Base-by-base conservation (phyloP, 352 stramenopile genomes). In the Phytophthora lateralis region DNA sequence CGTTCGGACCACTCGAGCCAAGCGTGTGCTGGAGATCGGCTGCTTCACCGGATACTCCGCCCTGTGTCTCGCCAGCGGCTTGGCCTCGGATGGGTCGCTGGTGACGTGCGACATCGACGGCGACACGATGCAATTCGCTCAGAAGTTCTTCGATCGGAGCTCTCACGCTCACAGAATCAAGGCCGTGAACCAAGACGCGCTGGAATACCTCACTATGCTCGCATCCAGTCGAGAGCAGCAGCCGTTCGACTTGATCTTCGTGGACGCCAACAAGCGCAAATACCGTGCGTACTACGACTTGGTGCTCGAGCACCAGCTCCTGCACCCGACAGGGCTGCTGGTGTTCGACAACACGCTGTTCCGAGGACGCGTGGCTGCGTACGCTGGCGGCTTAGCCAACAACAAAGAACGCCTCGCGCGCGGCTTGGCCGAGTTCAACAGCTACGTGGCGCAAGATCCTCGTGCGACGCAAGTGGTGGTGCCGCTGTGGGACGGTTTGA, bases 11-110 rank as follows among this genome's bases (percentile, higher is more conserved):
- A 76, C 83, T 12, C 43, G 66, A n/a, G 82, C 91, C 18, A 75
- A 78, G 24, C 77, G 82, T 0, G 81, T 97, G 24, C 76, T 98
- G 9, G 95, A 98, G 69, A 82, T 98, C 38, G 95, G 95, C 20
- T 97, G 88, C 21, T 98, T 98, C 52, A 97, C 87, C n/a, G 95
- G 93, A 9, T 98, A 98, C 76, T 96, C 90, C 6, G 96, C 95
- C 3, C 65, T 94, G 35, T 96, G 85, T 49, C 80, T 98, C n/a
- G 82, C 79, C 0, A 79, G 74, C 27, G 81, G 79, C 0, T 65
- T 91, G 15, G 15, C 51, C 0, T 4, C 38, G 3, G 51, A 60
- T 21, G 66, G 73, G 32, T 58, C 47, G 0, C 62, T 94, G 29
- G 63, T 75, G 3, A 90, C 80, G 14, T 91, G 84, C 53, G 85